phyloP scores from a whole-genome alignment of 495 filamentous ascomycete genomes.

The Neurospora sp. region DNA sequence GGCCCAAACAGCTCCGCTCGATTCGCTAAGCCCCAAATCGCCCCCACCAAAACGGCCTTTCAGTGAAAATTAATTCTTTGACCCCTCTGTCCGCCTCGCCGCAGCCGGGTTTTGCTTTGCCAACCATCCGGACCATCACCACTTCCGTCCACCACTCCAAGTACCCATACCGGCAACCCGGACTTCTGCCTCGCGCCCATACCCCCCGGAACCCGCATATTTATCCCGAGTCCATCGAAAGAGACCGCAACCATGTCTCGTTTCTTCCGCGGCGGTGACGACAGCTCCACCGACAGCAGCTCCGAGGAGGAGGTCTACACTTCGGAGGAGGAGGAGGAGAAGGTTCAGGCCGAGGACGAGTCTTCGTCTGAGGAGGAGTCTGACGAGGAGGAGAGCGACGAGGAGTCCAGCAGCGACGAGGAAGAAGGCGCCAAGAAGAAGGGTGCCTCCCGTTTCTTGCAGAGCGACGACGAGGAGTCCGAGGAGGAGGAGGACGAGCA shows the following conservation, averaged over 20 bases:
- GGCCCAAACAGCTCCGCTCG: neutral
- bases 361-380: constrained; percentile 30
- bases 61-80: constrained; percentile 24
- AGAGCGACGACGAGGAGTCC: constrained; percentile 51
- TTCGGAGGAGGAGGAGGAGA: constrained; percentile 54
- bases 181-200: constrained; percentile 1
- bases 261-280: constrained; percentile 90
- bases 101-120: constrained; percentile 15
- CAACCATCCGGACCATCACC: constrained; percentile 8
- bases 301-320: constrained; percentile 88
- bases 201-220: constrained; percentile 1
- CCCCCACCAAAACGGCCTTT: constrained; percentile 28
- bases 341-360: constrained; percentile 36
- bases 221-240: neutral
- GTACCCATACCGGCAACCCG: neutral
- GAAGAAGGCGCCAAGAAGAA: constrained; percentile 52
- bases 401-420: constrained; percentile 53
- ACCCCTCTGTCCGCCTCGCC: constrained; percentile 16
- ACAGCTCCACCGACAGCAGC: constrained; percentile 73
- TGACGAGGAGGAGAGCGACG: constrained; percentile 46
- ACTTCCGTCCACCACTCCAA: constrained; percentile 7
- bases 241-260: constrained; percentile 62
- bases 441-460: constrained; percentile 73
- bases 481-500: constrained; percentile 48
- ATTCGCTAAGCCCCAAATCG: constrained; percentile 23